Percentiles rank a stretch among this genome's conserved stretches.
These are phyloP conservation scores for Pseudocercospora fuligena DNA, from an alignment of 2,329 filamentous ascomycete species.

Conservation along the genomic window DNA sequence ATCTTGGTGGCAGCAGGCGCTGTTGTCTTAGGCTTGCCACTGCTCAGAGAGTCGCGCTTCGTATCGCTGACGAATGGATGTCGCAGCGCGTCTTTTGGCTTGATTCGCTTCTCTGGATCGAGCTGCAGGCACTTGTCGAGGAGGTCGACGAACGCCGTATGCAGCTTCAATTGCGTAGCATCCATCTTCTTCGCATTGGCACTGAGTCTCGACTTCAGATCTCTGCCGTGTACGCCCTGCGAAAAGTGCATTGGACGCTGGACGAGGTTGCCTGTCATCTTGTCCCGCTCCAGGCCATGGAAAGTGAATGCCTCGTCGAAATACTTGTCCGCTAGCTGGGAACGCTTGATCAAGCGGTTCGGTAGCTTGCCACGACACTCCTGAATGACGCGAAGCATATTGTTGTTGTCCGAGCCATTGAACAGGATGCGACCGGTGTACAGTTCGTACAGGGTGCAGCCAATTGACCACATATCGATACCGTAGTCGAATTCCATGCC, in stretches of 20 bases:
- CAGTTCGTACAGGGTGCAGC: slow-evolving; percentile 94
- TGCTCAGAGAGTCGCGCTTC: slow-evolving; percentile 20
- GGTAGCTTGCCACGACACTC: slow-evolving; percentile 93
- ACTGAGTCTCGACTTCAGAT: slow-evolving; percentile 79
- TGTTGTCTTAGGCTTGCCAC: slow-evolving; percentile 20
- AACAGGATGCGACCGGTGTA: slow-evolving; percentile 98
- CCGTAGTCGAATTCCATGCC: slow-evolving; percentile 95
- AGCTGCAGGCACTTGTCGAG: slow-evolving; percentile 85
- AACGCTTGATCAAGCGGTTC: slow-evolving; percentile 83
- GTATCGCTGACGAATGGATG: slow-evolving; percentile 75
- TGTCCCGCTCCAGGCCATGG: slow-evolving; percentile 82
- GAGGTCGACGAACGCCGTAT: slow-evolving; percentile 83
- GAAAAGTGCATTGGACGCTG: slow-evolving; percentile 67
- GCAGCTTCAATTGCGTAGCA: slow-evolving; percentile 74
- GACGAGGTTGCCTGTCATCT: slow-evolving; percentile 80
- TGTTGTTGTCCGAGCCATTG: slow-evolving; percentile 93
- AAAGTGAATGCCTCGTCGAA: slow-evolving; percentile 75
- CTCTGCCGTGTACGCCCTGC: slow-evolving; percentile 63
- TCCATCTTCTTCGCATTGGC: slow-evolving; percentile 70
- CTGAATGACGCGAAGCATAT: slow-evolving; percentile 96
- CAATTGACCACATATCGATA: slow-evolving; percentile 97
- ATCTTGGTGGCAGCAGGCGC: slow-evolving; percentile 10
- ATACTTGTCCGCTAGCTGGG: slow-evolving; percentile 74
- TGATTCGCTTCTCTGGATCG: slow-evolving; percentile 91
- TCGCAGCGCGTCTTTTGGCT: slow-evolving; percentile 80